phyloP scores from a whole-genome alignment of 495 filamentous ascomycete species.

The Pyrenula massariospora region DNA sequence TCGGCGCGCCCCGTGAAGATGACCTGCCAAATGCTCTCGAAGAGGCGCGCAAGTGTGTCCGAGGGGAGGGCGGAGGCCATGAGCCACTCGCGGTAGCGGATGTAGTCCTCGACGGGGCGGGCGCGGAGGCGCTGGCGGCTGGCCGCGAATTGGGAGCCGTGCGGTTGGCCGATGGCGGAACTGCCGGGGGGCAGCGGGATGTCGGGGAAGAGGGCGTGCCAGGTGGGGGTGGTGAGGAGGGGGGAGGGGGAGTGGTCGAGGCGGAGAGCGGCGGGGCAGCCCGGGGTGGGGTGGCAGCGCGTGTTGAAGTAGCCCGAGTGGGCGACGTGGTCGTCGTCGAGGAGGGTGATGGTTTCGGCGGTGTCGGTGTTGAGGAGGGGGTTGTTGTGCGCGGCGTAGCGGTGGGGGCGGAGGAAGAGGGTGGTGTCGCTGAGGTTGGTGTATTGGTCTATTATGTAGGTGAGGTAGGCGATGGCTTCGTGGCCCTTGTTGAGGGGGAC shows the following conservation, averaged over 20 bases:
- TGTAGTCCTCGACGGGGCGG: conserved; percentile 40
- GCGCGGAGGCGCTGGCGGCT: conserved; percentile 35
- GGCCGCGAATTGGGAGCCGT: conserved; percentile 65
- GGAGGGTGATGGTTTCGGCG: conserved; percentile 19
- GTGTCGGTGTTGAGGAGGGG: conserved; percentile 30
- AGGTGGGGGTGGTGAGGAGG: conserved; percentile 13
- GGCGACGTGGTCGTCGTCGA: conserved; percentile 30
- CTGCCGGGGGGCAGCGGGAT: conserved; percentile 25
- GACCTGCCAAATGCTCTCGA: conserved; percentile 69
- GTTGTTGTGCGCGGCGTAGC: conserved; percentile 30
- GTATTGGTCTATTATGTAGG: conserved; percentile 41
- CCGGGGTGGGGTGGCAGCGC: conserved; percentile 31
- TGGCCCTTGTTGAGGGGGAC: conserved; percentile 34
- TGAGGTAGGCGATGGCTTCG: conserved; percentile 36
- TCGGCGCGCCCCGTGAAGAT: conserved; percentile 42
- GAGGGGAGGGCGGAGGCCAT: conserved; percentile 45
- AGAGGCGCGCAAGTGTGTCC: conserved; percentile 45
- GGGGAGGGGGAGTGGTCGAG: conserved; percentile 14
- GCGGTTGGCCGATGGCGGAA: conserved; percentile 20
- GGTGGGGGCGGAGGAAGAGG: conserved; percentile 38
- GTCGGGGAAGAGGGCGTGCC: conserved; percentile 33
- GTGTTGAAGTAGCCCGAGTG: conserved; percentile 35
- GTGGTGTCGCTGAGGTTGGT: conserved; percentile 30
- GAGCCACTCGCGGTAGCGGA: conserved; percentile 46
- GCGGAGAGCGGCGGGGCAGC: conserved; percentile 30